phyloP scores from a whole-genome alignment of 257 asterid genomes.

The Salvia miltiorrhiza region DNA sequence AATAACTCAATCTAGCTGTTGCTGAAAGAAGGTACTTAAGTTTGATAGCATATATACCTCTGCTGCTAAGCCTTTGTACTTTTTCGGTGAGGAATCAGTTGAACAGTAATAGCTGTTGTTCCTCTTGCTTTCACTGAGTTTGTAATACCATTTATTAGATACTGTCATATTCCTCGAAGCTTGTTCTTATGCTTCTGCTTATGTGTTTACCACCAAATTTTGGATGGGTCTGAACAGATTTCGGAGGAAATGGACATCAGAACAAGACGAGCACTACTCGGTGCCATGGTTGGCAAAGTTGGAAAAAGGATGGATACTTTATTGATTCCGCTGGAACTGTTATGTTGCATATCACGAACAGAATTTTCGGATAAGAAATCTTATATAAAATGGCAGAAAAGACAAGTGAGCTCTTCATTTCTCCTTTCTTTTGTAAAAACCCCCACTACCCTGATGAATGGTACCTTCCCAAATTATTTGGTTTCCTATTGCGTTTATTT shows the following conservation, averaged over 20 bases:
- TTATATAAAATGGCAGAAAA: slow-evolving; percentile 95
- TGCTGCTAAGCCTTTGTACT: background rate
- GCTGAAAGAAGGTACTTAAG: background rate
- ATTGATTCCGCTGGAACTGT: slow-evolving; percentile 82
- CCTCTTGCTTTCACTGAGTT: background rate
- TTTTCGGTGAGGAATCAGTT: slow-evolving; percentile 3
- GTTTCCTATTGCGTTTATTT: background rate
- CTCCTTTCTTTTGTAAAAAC: slow-evolving; percentile 7
- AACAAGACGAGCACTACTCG: slow-evolving; percentile 85
- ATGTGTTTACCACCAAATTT: slow-evolving; percentile 24
- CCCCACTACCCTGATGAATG: background rate
- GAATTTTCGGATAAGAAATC: slow-evolving; percentile 95
- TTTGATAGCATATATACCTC: background rate
- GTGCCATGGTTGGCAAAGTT: slow-evolving; percentile 94
- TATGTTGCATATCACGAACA: slow-evolving; percentile 90
- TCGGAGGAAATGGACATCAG: slow-evolving; percentile 90
- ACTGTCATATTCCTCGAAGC: background rate
- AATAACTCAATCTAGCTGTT: slow-evolving; percentile 5
- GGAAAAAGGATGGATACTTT: slow-evolving; percentile 96
- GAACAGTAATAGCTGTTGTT: background rate
- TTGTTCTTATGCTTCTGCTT: slow-evolving; percentile 11
- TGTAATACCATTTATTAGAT: slow-evolving; percentile 1
- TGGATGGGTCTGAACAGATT: slow-evolving; percentile 47
- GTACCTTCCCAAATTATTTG: background rate
- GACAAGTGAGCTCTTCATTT: slow-evolving; percentile 74